phyloP scores from a whole-genome alignment of 345 rosid species.

The Gossypium herbaceum region DNA sequence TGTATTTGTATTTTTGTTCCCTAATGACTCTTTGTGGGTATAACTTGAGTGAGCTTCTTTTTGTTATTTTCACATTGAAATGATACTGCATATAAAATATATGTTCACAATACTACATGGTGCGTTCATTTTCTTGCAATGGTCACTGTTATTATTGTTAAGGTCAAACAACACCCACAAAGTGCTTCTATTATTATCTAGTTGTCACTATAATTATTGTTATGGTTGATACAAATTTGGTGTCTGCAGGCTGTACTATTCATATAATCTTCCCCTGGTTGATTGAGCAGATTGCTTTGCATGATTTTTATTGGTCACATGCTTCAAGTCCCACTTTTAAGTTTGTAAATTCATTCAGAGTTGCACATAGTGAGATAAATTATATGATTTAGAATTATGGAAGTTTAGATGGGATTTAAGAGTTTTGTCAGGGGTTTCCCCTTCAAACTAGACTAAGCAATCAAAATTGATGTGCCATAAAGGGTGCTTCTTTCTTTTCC shows the following conservation, averaged over 20 bases:
- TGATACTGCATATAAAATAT: slow-evolving; percentile 7
- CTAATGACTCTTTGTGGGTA: slow-evolving; percentile 28
- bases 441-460: not conserved
- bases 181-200: not conserved
- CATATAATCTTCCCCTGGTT: not conserved
- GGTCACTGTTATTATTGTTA: not conserved
- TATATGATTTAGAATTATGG: not conserved
- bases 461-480: not conserved
- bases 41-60: slow-evolving; percentile 37
- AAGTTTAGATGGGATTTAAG: not conserved
- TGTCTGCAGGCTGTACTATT: not conserved
- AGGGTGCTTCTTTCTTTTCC: not conserved
- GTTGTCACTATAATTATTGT: not conserved
- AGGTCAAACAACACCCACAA: not conserved
- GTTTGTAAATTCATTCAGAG: slow-evolving; percentile 1
- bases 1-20: slow-evolving; percentile 44
- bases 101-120: not conserved
- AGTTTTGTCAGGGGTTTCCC: not conserved
- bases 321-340: not conserved
- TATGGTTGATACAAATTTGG: slow-evolving; percentile 1
- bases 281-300: not conserved
- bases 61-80: slow-evolving; percentile 17
- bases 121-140: not conserved
- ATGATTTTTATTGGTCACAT: not conserved
- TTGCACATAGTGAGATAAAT: not conserved